Evolutionary conservation across 306 rosid species (phyloP), one percentile per base, ranked within the genome.

Genomic region (Fagus crenata): DNA sequence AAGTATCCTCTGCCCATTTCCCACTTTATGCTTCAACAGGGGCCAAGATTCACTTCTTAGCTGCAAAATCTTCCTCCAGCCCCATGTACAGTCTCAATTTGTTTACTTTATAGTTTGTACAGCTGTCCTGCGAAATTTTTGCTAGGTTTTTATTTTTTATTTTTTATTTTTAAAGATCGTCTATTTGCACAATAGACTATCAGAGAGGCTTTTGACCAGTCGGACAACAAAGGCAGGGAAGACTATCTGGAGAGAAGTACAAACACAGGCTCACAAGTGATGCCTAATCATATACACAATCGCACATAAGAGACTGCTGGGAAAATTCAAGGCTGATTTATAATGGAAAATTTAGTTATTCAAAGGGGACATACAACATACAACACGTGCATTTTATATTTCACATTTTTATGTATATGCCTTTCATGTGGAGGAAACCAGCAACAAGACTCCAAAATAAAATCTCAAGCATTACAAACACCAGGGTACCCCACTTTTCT

Each of bases 401-500:
- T 80, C 74, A 88, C 54, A 92, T 46, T 78, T 80, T 86, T 41
- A 89, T 63, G 71, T 85, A 86, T 72, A 89, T 74, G 81, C 90
- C 84, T 84, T 85, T 83, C 83, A 78, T 83, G 91, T 82, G 92
- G 70, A 88, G 87, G 86, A 85, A 77, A 74, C 89, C 91, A 81
- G 91, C 82, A 67, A 82, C 60, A 51, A 81, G 75, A 79, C 90
- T 74, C 94, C 92, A 88, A 78, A 85, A 86, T 59, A 92, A 64
- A 76, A 92, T 86, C 83, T 82, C 89, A 77, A 86, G 71, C 41
- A 83, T 75, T 74, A 89, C 91, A 81, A 85, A 85, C 36, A 75
- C 87, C 63, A 89, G 70, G 59, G 93, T 89, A 58, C 97, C 97
- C 95, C 92, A 86, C 74, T 75, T 87, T 77, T 86, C n/a, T 13